Evolutionary conservation across 1,284 basidiomycete genomes (phyloP), one percentile per base, ranked within the genome.

Genomic region (Melampsora americana): DNA sequence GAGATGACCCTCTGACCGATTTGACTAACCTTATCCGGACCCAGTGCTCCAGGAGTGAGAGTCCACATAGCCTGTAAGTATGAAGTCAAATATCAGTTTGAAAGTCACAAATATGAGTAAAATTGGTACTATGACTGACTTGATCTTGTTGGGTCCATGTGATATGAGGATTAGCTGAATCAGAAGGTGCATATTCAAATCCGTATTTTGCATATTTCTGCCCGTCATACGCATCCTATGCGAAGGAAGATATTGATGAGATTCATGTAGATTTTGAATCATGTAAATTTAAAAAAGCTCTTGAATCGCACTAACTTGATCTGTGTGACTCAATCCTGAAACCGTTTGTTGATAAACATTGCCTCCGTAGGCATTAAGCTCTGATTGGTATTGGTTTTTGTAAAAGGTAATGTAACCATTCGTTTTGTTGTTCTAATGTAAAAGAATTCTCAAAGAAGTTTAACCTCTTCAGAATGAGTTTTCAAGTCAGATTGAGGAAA

Each of bases 1-100:
- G 93, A 88, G 53, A 97, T 86, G 5, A 89, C 87, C 60, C 95
- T 86, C 48, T 87, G 86, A 1, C 88, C 85, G 70, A 95, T 92
- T 78, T 92, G 85, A 18, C 89, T 89, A 0, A 80, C 78, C 0
- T 83, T 66, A 81, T 94, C 90, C 1, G 90, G 87, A 4, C 84
- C 88, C 84, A 95, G 87, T 3, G 90, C 93, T 50, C 85, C 83
- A 20, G 87, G 86, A 48, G 88, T 87, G 71, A 97, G 80, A 2
- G 89, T 91, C 92, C 92, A 98, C 39, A 88, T 87, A 86, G 84
- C 79, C 87, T 83, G 77, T 93, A 93, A 95, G 30, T 87, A 87
- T 79, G 94, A 91, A 81, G 92, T 93, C 85, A 91, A 83, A 59
- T 86, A 85, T 48, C 14, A 48, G 46, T 48, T 48, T 86, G 84